Evolutionary conservation across 768 basidiomycete species (phyloP).

Genomic region (Calvatia gigantea): DNA sequence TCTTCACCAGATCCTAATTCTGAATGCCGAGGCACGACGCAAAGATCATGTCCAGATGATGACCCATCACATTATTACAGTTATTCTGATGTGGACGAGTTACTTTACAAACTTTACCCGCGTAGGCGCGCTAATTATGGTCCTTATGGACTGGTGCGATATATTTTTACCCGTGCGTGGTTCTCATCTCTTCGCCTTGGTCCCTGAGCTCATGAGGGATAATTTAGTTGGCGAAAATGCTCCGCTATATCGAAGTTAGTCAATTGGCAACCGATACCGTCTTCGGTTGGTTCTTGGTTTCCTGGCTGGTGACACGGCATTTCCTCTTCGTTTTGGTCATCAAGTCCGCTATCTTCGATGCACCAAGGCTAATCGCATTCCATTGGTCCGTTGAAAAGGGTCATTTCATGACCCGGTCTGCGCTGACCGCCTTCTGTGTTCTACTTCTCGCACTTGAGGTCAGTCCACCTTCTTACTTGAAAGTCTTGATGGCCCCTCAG

Average conservation of each 20-base stretch:
- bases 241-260: slow-evolving; percentile 72
- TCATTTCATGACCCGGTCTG: slow-evolving; percentile 46
- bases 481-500: neutral
- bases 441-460: slow-evolving; percentile 67
- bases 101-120: slow-evolving; percentile 86
- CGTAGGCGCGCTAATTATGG: slow-evolving; percentile 85
- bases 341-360: slow-evolving; percentile 52
- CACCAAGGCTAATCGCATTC: slow-evolving; percentile 44
- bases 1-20: slow-evolving; percentile 84
- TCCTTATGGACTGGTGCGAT: slow-evolving; percentile 93
- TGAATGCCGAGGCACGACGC: slow-evolving; percentile 89
- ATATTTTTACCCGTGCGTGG: slow-evolving; percentile 82
- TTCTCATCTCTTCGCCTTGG: neutral
- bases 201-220: slow-evolving; percentile 1
- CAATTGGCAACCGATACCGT: slow-evolving; percentile 64
- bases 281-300: slow-evolving; percentile 81
- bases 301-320: slow-evolving; percentile 91
- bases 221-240: slow-evolving; percentile 85
- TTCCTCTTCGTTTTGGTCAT: slow-evolving; percentile 75
- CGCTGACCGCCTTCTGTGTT: slow-evolving; percentile 44
- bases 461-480: slow-evolving; percentile 14
- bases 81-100: slow-evolving; percentile 70
- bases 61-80: slow-evolving; percentile 89
- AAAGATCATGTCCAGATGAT: slow-evolving; percentile 98
- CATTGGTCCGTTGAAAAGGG: slow-evolving; percentile 59